Evolutionary conservation across 495 filamentous ascomycete species (phyloP), one percentile per base, ranked within the genome.

Genomic region (Trichoderma reesei): DNA sequence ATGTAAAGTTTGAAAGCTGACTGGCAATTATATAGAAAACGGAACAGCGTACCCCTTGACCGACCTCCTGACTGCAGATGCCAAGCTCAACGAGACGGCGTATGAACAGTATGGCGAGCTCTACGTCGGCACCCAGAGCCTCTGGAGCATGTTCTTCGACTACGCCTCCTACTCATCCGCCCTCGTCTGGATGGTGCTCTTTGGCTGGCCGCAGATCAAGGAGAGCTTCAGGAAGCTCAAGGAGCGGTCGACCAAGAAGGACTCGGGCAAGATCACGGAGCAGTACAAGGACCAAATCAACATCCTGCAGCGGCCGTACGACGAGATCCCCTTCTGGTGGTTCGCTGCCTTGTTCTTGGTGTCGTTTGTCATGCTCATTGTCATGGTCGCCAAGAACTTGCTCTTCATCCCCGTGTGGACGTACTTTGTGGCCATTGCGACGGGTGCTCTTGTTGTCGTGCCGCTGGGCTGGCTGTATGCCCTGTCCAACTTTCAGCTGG

Each of bases 401-500:
- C 72, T 84, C 31, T 85, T 78, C 66, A 84, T 85, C 63, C 82
- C 80, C 4, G 76, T 82, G 62, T 84, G 80, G 82, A 81, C 82
- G 4, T 76, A 80, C 34, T 78, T 85, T 41, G 77, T 85, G 2
- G 83, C 77, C 1, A 69, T 84, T 37, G 69, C 70, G 2, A 82
- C 78, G 26, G 78, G 80, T 2, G 81, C 78, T 13, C 61, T 81
- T 33, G 76, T 83, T 41, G 81, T 83, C 59, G 66, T 81, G 13
- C 82, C 82, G 5, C 78, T 85, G 18, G 77, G 75, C 16, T 85
- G 80, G 79, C 75, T 85, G 2, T 85, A 83, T 63, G 78, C 79
- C 7, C 76, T 84, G 46, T 82, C 81, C 42, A 82, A 82, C 68
- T 84, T 79, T 65, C 79, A 83, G 61, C 71, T 85, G 13, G 67